These are phyloP conservation scores for Lasiodiplodia hormozganensis DNA, from an alignment of 2,329 filamentous ascomycete genomes.

Conservation along the genomic window DNA sequence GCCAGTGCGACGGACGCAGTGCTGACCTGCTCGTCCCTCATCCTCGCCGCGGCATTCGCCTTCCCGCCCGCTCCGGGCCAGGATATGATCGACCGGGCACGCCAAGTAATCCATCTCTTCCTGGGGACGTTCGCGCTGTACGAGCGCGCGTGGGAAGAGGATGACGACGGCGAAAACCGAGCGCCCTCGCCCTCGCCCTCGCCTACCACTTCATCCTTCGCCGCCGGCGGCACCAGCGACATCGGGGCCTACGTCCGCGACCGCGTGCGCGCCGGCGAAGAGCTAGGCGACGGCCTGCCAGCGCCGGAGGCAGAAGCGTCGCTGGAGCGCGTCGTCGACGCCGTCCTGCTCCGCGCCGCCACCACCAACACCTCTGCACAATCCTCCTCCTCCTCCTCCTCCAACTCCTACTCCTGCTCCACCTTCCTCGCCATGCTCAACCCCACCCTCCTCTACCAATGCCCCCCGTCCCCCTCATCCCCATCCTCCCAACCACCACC, in stretches of 20 bases:
- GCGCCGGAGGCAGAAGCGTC: slow-evolving; percentile 4
- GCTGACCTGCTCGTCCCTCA: slow-evolving; percentile 2
- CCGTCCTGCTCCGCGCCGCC: neutral
- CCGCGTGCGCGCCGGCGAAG: neutral
- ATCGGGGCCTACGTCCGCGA: slow-evolving; percentile 1
- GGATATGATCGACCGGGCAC: slow-evolving; percentile 1
- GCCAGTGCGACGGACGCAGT: neutral
- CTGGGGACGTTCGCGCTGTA: slow-evolving; percentile 2
- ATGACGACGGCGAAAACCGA: neutral
- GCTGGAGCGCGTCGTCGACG: neutral
- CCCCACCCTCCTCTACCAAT: neutral
- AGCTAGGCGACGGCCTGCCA: neutral
- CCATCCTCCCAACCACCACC: too few relatives aligned
- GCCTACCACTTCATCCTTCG: neutral
- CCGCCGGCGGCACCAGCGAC: neutral
- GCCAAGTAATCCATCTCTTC: slow-evolving; percentile 4
- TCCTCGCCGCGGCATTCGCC: slow-evolving; percentile 5
- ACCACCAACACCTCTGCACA: neutral
- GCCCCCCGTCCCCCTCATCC: too few relatives aligned
- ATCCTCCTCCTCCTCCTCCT: neutral
- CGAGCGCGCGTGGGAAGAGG: slow-evolving; percentile 4
- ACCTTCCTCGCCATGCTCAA: neutral
- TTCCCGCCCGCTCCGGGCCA: slow-evolving; percentile 15
- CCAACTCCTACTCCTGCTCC: neutral
- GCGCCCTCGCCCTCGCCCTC: too few relatives aligned